These are phyloP conservation scores for Casaregolazyma suthepensis DNA, from an alignment of 1,139 yeast species.

Conservation along the genomic window DNA sequence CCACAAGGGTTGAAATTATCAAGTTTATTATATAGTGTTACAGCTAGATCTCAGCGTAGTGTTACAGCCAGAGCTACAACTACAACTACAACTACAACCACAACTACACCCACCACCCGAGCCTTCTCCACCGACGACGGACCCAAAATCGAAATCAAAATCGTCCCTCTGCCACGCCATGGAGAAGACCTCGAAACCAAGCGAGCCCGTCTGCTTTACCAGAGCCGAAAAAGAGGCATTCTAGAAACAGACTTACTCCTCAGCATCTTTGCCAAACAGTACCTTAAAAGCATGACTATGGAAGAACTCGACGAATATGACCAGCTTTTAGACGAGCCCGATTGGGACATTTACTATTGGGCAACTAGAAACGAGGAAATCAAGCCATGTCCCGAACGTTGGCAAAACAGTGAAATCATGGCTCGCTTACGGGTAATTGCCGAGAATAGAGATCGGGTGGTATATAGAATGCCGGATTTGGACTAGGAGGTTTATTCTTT, in stretches of 20 bases:
- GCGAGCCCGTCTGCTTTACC: slow-evolving; percentile 83
- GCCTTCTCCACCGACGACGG: neutral
- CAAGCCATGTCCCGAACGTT: slow-evolving; percentile 80
- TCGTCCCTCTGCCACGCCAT: slow-evolving; percentile 67
- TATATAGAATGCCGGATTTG: slow-evolving; percentile 80
- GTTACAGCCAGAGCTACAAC: neutral
- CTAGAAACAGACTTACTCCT: slow-evolving; percentile 84
- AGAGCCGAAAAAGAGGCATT: slow-evolving; percentile 92
- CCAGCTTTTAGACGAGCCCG: slow-evolving; percentile 78
- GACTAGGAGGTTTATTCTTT: neutral
- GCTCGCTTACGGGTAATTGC: slow-evolving; percentile 64
- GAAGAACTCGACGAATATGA: slow-evolving; percentile 84
- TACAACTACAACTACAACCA: neutral
- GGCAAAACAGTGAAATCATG: slow-evolving; percentile 67
- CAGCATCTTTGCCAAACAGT: slow-evolving; percentile 76
- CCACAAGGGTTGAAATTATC: neutral
- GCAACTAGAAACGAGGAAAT: slow-evolving; percentile 76
- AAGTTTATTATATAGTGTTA: too few species aligned
- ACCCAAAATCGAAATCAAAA: slow-evolving; percentile 34
- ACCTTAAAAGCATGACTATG: slow-evolving; percentile 52
- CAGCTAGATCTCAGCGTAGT: too few species aligned
- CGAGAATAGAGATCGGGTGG: slow-evolving; percentile 62
- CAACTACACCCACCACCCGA: neutral
- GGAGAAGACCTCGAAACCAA: slow-evolving; percentile 73
- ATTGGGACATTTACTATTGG: slow-evolving; percentile 99